Evolutionary conservation across 257 asterid genomes (phyloP).

Genomic region (Nicotiana undulata): DNA sequence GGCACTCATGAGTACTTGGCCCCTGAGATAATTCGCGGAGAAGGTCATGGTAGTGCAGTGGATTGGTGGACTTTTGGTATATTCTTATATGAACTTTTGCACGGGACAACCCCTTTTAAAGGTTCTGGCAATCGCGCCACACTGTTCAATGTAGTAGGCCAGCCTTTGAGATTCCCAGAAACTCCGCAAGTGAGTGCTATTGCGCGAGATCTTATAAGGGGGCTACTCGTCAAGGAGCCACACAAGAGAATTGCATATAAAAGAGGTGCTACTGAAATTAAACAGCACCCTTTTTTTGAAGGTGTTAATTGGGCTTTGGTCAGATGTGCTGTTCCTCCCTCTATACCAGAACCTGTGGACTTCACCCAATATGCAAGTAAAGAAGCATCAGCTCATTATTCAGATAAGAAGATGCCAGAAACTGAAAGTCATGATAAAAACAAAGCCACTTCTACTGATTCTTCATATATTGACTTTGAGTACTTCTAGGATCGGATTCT

Average conservation of each 20-base stretch:
- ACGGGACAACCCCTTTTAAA: constrained; percentile 42
- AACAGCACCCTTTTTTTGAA: constrained; percentile 35
- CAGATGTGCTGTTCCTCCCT: constrained; percentile 27
- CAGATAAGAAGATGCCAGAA: constrained; percentile 33
- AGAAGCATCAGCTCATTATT: constrained; percentile 9
- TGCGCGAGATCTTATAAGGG: constrained; percentile 32
- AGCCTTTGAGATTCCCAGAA: constrained; percentile 35
- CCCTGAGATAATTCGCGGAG: constrained; percentile 37
- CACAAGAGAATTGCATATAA: constrained; percentile 35
- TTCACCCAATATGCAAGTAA: constrained; percentile 15
- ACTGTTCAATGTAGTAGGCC: constrained; percentile 29
- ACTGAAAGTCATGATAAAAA: constrained; percentile 11
- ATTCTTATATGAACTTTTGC: constrained; percentile 34
- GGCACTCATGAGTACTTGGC: constrained; percentile 41
- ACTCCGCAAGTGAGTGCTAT: constrained; percentile 22
- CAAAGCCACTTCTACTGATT: constrained; percentile 13
- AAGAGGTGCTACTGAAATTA: constrained; percentile 39
- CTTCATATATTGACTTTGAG: constrained; percentile 30
- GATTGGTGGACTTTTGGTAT: constrained; percentile 49
- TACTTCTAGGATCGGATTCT: constrained; percentile 19
- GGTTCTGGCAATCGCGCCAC: constrained; percentile 37
- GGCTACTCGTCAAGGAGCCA: constrained; percentile 35
- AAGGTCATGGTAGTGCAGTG: constrained; percentile 44
- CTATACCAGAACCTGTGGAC: constrained; percentile 29
- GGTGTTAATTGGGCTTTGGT: constrained; percentile 41